These are phyloP conservation scores for Diaporthe vexans DNA, from an alignment of 2,329 filamentous ascomycete genomes.

Conservation along the genomic window DNA sequence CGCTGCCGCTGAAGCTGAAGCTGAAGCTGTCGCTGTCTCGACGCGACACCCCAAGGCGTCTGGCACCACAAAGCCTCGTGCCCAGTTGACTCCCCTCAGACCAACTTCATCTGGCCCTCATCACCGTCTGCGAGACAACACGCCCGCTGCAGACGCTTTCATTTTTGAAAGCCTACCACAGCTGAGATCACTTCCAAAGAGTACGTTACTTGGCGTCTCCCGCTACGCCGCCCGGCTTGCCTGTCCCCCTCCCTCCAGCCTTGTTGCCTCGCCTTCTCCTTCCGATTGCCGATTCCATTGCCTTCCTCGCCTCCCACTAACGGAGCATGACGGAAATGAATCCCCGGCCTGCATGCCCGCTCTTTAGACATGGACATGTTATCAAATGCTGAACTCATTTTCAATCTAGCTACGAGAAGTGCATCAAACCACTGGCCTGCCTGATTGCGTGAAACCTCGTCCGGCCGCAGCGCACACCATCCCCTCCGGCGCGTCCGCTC, in stretches of 20 bases:
- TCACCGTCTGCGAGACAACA: conserved; percentile 34
- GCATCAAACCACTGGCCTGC: conserved; percentile 41
- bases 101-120: conserved; percentile 8
- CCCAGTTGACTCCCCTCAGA: conserved; percentile 1
- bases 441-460: conserved; percentile 43
- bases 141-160: conserved; percentile 41
- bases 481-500: conserved; percentile 42
- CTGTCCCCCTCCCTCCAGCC: conserved; percentile 2
- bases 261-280: conserved; percentile 28
- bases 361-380: not conserved
- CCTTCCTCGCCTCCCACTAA: conserved; percentile 19
- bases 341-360: not conserved
- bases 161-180: conserved; percentile 38
- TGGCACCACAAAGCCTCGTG: conserved; percentile 30
- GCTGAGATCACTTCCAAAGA: conserved; percentile 45
- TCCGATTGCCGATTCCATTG: conserved; percentile 15
- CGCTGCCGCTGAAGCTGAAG: conserved; percentile 37
- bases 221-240: conserved; percentile 23
- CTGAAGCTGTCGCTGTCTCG: conserved; percentile 42
- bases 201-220: conserved; percentile 27
- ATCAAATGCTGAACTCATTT: conserved; percentile 22
- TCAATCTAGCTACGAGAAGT: conserved; percentile 40
- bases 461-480: conserved; percentile 42
- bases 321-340: too few species aligned
- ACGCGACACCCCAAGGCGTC: conserved; percentile 37